Evolutionary conservation across 208 protist species (phyloP).

Genomic region (Novymonas esmeraldas): DNA sequence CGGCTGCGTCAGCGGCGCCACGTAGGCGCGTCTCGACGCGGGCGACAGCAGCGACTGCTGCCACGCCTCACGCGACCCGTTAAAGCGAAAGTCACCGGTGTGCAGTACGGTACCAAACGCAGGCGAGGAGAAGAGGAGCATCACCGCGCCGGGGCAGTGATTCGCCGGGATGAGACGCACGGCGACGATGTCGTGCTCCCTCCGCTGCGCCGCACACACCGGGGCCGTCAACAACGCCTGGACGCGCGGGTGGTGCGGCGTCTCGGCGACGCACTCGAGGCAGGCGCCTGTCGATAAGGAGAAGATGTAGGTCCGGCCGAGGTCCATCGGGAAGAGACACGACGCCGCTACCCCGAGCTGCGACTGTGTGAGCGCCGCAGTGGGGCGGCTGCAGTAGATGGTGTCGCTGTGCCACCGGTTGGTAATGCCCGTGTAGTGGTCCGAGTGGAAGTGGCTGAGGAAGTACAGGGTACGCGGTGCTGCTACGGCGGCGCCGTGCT

Average conservation of each 20-base stretch:
- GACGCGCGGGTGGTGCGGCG: constrained; percentile 18
- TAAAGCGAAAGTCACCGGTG: constrained; percentile 94
- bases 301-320: constrained; percentile 56
- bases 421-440: constrained; percentile 86
- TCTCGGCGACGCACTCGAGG: constrained; percentile 17
- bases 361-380: constrained; percentile 52
- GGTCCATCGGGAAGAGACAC: constrained; percentile 53
- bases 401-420: constrained; percentile 43
- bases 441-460: constrained; percentile 92
- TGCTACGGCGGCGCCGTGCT: not conserved
- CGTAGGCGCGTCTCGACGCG: not conserved
- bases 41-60: not conserved
- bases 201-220: not conserved
- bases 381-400: constrained; percentile 77
- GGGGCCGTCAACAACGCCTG: constrained; percentile 14
- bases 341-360: constrained; percentile 44
- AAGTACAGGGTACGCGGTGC: constrained; percentile 57
- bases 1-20: not conserved
- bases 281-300: constrained; percentile 39
- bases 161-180: constrained; percentile 82
- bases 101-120: constrained; percentile 79
- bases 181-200: constrained; percentile 21
- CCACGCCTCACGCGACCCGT: constrained; percentile 33
- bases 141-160: constrained; percentile 92
- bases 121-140: constrained; percentile 84